A percentile compares a stretch with the other conserved stretches of the same genome.
Evolutionary conservation across 2,329 filamentous ascomycete species (phyloP).

Genomic region (Penicillium hesseltinei): DNA sequence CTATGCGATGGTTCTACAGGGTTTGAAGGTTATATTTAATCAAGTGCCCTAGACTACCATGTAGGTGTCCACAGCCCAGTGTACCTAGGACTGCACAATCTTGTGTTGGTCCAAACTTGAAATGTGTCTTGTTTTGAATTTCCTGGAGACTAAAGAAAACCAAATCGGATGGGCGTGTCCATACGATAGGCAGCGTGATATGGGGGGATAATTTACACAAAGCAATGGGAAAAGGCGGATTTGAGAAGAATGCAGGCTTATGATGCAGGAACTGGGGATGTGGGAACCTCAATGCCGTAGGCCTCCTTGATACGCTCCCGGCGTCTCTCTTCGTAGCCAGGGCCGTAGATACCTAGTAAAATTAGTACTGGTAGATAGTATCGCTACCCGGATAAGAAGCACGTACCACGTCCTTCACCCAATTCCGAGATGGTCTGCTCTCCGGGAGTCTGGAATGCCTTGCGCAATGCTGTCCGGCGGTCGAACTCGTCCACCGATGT

Average conservation of each 20-base stretch:
- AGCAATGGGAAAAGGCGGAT: conserved; percentile 23
- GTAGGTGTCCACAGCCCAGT: background rate
- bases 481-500: conserved; percentile 69
- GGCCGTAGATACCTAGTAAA: conserved; percentile 68
- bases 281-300: conserved; percentile 81
- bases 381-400: background rate
- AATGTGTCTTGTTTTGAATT: conserved; percentile 12
- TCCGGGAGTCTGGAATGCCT: conserved; percentile 69
- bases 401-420: conserved; percentile 82
- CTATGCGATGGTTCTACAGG: background rate
- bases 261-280: conserved; percentile 50
- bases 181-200: conserved; percentile 25
- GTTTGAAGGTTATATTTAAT: background rate
- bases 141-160: conserved; percentile 18
- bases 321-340: conserved; percentile 82
- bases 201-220: conserved; percentile 32
- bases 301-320: conserved; percentile 77
- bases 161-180: conserved; percentile 20
- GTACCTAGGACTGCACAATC: background rate
- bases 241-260: conserved; percentile 28
- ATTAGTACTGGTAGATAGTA: conserved; percentile 19
- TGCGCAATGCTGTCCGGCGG: conserved; percentile 71
- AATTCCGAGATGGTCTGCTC: conserved; percentile 78
- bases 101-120: background rate
- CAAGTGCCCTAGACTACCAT: background rate